These are phyloP conservation scores for Thermoascus crustaceus DNA, from an alignment of 2,329 filamentous ascomycete genomes.

Conservation along the genomic window DNA sequence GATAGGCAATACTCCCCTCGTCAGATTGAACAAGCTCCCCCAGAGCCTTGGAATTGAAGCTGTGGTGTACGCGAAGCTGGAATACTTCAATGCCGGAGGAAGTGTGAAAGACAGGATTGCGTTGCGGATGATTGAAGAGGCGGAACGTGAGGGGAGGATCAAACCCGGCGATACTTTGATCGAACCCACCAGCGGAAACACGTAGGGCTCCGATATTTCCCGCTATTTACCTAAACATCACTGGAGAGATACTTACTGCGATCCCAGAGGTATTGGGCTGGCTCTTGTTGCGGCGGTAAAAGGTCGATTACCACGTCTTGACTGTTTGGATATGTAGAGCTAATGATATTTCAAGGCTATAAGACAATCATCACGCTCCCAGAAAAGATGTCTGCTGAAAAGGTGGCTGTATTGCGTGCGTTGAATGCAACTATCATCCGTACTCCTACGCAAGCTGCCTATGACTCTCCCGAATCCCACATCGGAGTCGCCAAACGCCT, in stretches of 20 bases:
- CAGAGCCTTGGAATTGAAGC: conserved; percentile 83
- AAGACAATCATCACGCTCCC: conserved; percentile 97
- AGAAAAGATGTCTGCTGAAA: conserved; percentile 99
- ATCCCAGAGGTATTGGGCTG: conserved; percentile 68
- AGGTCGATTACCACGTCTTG: conserved; percentile 31
- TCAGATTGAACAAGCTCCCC: conserved; percentile 86
- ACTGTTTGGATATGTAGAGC: neutral
- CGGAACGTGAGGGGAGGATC: conserved; percentile 83
- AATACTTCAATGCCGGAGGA: conserved; percentile 89
- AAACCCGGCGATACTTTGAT: conserved; percentile 96
- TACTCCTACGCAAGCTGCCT: conserved; percentile 91
- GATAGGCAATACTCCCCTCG: conserved; percentile 93
- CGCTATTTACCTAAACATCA: neutral
- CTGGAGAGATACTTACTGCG: neutral
- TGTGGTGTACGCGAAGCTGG: conserved; percentile 82
- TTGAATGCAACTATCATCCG: conserved; percentile 96
- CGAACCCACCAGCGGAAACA: conserved; percentile 96
- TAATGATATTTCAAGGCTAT: conserved; percentile 50
- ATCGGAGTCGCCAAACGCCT: conserved; percentile 88
- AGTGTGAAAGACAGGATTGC: conserved; percentile 95
- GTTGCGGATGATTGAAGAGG: conserved; percentile 93
- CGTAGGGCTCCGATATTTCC: conserved; percentile 36
- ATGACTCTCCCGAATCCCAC: conserved; percentile 89
- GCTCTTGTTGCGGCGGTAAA: conserved; percentile 92
- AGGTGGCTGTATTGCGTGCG: conserved; percentile 88